Evolutionary conservation across 2,329 filamentous ascomycete genomes (phyloP), one percentile per base, ranked within the genome.

Genomic region (Talaromyces pinophilus): DNA sequence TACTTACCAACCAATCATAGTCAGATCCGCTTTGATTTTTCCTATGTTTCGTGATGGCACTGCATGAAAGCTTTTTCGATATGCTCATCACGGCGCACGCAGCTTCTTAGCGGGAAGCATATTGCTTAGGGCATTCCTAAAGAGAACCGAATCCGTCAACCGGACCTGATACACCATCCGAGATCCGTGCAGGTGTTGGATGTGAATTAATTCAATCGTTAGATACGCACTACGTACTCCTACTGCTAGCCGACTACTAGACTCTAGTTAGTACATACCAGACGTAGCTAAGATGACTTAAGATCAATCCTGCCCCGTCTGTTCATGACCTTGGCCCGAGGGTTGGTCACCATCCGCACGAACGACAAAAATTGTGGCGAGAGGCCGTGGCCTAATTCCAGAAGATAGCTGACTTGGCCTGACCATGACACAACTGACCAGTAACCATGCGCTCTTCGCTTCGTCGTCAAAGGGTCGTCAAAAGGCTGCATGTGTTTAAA

Each of bases 31-130:
- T 17, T 15, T 7, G 13, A 28, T 17, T 40, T 6, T 38, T 8
- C 55, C 33, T 42, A 13, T 8, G 28, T 54, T 54, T 54, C 50
- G 50, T 54, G 50, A 54, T 33, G 50, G 50, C 50, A 40, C 55
- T 59, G 38, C 38, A 59, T 59, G 38, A 59, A 38, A 25, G 33
- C 33, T 59, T 42, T 38, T 8, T 25, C 4, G 15, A 54, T 54
- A 54, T 54, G 50, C 50, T 30, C 50, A 54, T 54, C 28, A 30
- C 30, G 30, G 30, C 30, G 30, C 30, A 54, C 50, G 17, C 50
- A 54, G 50, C 25, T n/a, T n/a, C 15, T 33, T n/a, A 33, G 50
- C 17, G 10, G 25, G 50, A 33, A 54, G 50, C 15, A n/a, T 30
- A 54, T 28, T 30, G 6, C 46, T 25, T 25, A 17, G 46, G 22